Evolutionary conservation across 768 basidiomycete genomes (phyloP).

Genomic region (Tulasnella sp.): DNA sequence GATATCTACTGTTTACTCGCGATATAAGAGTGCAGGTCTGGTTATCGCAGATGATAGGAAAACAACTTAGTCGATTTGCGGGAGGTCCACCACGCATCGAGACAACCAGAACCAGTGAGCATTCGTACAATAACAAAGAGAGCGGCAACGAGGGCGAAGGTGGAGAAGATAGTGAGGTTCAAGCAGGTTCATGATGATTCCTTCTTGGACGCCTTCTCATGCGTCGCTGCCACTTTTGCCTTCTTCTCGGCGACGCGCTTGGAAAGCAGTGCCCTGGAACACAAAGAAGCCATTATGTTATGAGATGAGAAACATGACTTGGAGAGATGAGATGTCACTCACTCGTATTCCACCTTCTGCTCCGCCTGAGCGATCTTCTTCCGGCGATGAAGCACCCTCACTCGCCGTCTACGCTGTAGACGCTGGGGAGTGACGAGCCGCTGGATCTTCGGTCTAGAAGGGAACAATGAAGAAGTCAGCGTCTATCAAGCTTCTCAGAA

Average conservation of each 20-base stretch:
- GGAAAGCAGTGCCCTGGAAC: conserved; percentile 51
- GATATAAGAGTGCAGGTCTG: no score
- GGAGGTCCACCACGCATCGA: no score
- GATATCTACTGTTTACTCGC: no score
- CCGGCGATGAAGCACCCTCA: conserved; percentile 78
- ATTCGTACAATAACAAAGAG: no score
- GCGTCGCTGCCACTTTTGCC: conserved; percentile 66
- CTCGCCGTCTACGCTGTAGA: conserved; percentile 92
- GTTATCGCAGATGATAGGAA: no score
- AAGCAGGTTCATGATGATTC: no score
- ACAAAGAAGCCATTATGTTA: conserved; percentile 9
- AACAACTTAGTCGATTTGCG: no score
- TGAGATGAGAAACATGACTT: neutral
- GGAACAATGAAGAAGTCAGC: neutral
- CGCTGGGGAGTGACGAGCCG: conserved; percentile 90
- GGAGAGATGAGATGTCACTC: conserved; percentile 24
- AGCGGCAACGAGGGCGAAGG: no score
- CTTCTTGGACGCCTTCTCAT: neutral
- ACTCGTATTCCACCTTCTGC: conserved; percentile 92
- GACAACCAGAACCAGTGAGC: no score
- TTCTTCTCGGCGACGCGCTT: conserved; percentile 93
- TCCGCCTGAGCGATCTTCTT: conserved; percentile 87
- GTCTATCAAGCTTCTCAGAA: neutral
- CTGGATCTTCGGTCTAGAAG: conserved; percentile 82
- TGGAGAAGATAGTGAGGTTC: no score